A percentile compares a stretch with the other conserved stretches of the same genome.
Evolutionary conservation across 345 rosid species (phyloP).

Genomic region (Toxicodendron radicans): DNA sequence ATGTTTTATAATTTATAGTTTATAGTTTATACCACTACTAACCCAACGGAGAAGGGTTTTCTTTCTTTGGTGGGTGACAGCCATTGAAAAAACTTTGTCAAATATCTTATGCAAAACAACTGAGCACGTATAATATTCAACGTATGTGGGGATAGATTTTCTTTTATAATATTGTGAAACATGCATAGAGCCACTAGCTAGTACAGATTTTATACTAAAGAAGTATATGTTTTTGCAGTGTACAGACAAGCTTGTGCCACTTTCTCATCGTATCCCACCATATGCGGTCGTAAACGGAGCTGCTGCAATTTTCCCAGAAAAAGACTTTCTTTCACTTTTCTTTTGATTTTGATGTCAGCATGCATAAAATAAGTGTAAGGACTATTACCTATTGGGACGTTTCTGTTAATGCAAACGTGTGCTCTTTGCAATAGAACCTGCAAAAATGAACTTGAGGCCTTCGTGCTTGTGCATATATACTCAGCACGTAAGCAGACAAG

Average conservation of each 20-base stretch:
- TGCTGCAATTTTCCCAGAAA: not conserved
- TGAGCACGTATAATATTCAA: not conserved
- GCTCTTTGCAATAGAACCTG: not conserved
- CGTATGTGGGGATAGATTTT: not conserved
- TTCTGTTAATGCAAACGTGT: not conserved
- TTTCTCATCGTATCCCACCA: slow-evolving; percentile 19
- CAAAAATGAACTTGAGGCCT: not conserved
- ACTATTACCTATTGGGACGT: not conserved
- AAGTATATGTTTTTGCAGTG: not conserved
- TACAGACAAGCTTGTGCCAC: slow-evolving; percentile 16
- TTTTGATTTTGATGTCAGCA: slow-evolving; percentile 2
- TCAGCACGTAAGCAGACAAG: not conserved
- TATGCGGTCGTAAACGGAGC: not conserved
- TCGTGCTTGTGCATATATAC: not conserved
- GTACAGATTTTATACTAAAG: too few relatives aligned
- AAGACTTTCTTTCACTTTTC: not conserved
- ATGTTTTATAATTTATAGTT: not conserved
- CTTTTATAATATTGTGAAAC: not conserved
- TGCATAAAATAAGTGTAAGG: not conserved
- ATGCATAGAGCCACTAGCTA: too few relatives aligned
- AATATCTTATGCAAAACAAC: not conserved
- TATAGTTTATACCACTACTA: too few relatives aligned
- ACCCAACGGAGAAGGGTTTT: not conserved
- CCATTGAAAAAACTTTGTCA: not conserved
- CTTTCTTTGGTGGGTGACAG: not conserved